A percentile compares a stretch with the other conserved stretches of the same genome.
Conservation (phyloP, 2,329 filamentous ascomycete genomes). For the Colletotrichum cereale region DNA sequence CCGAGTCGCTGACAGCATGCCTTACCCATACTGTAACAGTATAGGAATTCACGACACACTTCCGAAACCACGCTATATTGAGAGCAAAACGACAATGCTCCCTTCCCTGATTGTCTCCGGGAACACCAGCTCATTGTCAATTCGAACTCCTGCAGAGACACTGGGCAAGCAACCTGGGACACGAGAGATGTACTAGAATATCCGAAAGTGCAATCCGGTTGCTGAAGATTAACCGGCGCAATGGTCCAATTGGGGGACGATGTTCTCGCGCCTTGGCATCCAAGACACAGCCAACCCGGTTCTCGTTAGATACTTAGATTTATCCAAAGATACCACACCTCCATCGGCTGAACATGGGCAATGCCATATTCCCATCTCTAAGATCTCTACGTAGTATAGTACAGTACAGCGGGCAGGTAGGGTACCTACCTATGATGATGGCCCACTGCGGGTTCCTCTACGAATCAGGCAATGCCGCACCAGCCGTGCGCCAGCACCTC, state of each 20-base stretch:
- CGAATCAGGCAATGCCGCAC: conserved; percentile 33
- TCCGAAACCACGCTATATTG: not conserved
- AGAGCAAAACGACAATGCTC: not conserved
- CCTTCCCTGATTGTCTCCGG: no score
- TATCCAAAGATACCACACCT: not conserved
- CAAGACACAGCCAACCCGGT: not conserved
- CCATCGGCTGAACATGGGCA: not conserved
- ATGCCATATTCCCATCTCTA: conserved; percentile 6
- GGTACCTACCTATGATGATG: not conserved
- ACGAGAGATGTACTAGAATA: not conserved
- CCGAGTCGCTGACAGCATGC: not conserved
- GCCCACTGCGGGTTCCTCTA: conserved; percentile 14
- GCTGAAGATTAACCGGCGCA: not conserved
- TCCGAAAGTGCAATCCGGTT: not conserved
- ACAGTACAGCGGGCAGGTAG: not conserved
- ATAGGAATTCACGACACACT: not conserved
- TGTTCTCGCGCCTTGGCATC: not conserved
- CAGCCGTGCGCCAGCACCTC: conserved; percentile 23
- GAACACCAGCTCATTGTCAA: not conserved
- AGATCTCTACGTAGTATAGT: not conserved
- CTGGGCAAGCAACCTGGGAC: not conserved
- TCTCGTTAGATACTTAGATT: not conserved
- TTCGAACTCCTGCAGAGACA: not conserved
- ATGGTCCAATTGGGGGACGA: not conserved
- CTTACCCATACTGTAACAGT: no score